A percentile compares a stretch with the other conserved stretches of the same genome.
phyloP scores from a whole-genome alignment of 2,329 filamentous ascomycete species.

The Botrytis porri region DNA sequence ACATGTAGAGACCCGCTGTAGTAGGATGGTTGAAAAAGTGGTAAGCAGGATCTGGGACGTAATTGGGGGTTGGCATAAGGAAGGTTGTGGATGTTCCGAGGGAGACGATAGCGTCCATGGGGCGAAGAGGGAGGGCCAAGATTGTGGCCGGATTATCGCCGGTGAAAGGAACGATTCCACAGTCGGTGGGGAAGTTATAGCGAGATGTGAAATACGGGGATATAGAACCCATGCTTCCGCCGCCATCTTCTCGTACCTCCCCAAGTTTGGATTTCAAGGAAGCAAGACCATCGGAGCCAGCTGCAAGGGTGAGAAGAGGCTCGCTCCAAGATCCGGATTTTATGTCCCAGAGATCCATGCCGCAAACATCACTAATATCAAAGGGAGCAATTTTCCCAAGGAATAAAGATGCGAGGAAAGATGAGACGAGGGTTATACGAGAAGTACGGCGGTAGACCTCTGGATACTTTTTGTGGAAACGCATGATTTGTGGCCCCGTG shows the following conservation, averaged over 20 bases:
- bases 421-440: conserved; percentile 90
- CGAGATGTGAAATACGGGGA: conserved; percentile 74
- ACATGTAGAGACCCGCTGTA: conserved; percentile 91
- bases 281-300: conserved; percentile 54
- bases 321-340: conserved; percentile 69
- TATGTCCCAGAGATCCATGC: conserved; percentile 97
- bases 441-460: conserved; percentile 76
- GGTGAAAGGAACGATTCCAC: conserved; percentile 80
- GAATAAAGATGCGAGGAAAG: conserved; percentile 88
- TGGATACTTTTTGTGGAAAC: conserved; percentile 77
- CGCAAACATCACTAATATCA: conserved; percentile 91
- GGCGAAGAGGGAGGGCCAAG: conserved; percentile 79
- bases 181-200: conserved; percentile 74
- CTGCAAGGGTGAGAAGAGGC: conserved; percentile 70
- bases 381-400: conserved; percentile 82
- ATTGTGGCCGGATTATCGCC: conserved; percentile 97
- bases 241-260: conserved; percentile 74
- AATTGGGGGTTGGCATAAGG: conserved; percentile 92
- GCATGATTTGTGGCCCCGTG: conserved; percentile 93
- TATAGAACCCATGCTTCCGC: conserved; percentile 71
- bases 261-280: conserved; percentile 78
- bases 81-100: conserved; percentile 95
- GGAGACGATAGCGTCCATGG: conserved; percentile 89
- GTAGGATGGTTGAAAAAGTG: conserved; percentile 99
- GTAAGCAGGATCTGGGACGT: conserved; percentile 84